Evolutionary conservation across 176 grass and related monocot genomes (phyloP).

Genomic region (Oryza nivara): DNA sequence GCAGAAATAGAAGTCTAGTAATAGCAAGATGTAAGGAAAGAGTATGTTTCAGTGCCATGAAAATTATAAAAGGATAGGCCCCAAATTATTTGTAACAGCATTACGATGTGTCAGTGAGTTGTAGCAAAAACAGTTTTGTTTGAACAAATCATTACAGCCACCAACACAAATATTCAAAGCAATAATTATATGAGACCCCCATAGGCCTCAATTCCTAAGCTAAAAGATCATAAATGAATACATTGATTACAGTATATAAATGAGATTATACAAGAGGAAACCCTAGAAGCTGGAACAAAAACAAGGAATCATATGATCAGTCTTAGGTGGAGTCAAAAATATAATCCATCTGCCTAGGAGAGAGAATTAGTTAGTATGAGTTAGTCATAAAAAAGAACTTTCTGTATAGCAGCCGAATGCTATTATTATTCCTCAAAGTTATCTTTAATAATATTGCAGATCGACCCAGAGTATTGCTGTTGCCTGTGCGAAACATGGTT

Average conservation of each 20-base stretch:
- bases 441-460: conserved; percentile 14
- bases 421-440: neutral
- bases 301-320: neutral
- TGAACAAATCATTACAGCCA: neutral
- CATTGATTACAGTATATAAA: conserved; percentile 10
- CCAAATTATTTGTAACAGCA: neutral
- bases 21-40: neutral
- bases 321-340: neutral
- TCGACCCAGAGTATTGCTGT: neutral
- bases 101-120: neutral
- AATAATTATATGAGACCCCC: neutral
- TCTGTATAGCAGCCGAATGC: neutral
- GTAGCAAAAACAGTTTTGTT: neutral
- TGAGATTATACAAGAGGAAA: conserved; percentile 4
- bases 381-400: neutral
- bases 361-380: neutral
- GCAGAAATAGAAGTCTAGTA: neutral
- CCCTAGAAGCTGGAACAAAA: neutral
- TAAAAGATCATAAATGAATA: conserved; percentile 18
- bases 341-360: neutral
- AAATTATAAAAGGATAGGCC: neutral
- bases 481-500: conserved; percentile 3
- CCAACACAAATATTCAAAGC: neutral
- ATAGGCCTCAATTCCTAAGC: neutral
- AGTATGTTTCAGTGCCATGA: neutral